Conservation (phyloP, 257 asterid species). For the Fraxinus cuspidata region DNA sequence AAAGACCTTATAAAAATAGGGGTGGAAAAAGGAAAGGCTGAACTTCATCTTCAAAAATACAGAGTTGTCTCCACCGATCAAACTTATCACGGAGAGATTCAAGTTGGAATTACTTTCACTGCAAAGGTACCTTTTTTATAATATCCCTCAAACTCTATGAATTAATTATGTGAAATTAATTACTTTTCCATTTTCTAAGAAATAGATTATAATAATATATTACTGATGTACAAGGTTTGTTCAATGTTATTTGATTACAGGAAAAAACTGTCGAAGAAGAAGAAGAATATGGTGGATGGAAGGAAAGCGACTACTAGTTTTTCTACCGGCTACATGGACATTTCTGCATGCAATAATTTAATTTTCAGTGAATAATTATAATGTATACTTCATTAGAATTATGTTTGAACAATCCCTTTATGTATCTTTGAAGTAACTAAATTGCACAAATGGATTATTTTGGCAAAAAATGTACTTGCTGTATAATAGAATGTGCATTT, state of each 20-base stretch:
- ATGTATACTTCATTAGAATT: too few relatives aligned
- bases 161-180: background rate
- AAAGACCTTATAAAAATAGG: conserved; percentile 56
- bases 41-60: conserved; percentile 47
- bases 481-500: too few relatives aligned
- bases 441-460: background rate
- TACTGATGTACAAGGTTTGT: background rate
- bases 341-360: background rate
- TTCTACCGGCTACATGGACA: background rate
- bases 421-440: background rate
- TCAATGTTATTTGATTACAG: conserved; percentile 9
- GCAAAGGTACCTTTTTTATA: conserved; percentile 29
- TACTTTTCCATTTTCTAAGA: background rate
- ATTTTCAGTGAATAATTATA: background rate
- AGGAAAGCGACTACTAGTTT: conserved; percentile 7
- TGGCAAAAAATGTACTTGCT: background rate
- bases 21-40: conserved; percentile 60
- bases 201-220: background rate
- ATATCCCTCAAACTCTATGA: background rate
- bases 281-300: conserved; percentile 23
- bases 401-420: too few relatives aligned
- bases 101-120: conserved; percentile 53
- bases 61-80: conserved; percentile 46
- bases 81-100: conserved; percentile 60
- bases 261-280: conserved; percentile 14